Evolutionary conservation across 495 filamentous ascomycete species (phyloP).

Genomic region (Echria macrotheca): DNA sequence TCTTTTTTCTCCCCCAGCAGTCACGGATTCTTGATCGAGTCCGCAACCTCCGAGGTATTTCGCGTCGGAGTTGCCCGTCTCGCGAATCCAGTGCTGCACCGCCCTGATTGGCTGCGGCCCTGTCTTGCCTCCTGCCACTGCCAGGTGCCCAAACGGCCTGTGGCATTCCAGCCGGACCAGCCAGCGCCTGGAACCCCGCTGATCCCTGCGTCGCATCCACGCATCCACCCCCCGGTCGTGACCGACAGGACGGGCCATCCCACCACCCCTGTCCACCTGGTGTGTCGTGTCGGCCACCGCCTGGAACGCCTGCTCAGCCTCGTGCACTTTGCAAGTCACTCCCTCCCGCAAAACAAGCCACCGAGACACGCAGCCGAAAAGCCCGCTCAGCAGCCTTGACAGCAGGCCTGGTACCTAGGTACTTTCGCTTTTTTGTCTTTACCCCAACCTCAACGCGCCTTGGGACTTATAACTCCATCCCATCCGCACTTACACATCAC

Average conservation of each 20-base stretch:
- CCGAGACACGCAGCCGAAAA: slow-evolving; percentile 29
- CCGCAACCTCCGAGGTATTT: slow-evolving; percentile 16
- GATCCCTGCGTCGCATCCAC: slow-evolving; percentile 16
- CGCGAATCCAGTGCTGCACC: slow-evolving; percentile 3
- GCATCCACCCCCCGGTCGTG: slow-evolving; percentile 15
- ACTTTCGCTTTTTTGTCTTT: not conserved
- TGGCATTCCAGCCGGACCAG: slow-evolving; percentile 23
- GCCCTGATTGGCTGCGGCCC: slow-evolving; percentile 8
- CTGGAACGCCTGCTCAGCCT: slow-evolving; percentile 33
- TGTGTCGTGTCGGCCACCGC: slow-evolving; percentile 19
- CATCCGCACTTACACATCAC: slow-evolving; percentile 6
- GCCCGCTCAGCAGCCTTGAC: slow-evolving; percentile 18
- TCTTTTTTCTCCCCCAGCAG: not conserved
- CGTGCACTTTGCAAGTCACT: slow-evolving; percentile 33
- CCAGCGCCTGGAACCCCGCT: slow-evolving; percentile 24
- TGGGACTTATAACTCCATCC: not conserved
- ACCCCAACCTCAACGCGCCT: not conserved
- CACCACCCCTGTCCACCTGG: slow-evolving; percentile 29
- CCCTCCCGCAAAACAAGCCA: slow-evolving; percentile 24
- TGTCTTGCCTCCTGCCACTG: slow-evolving; percentile 19
- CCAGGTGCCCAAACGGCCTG: slow-evolving; percentile 11
- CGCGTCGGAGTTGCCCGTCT: slow-evolving; percentile 24
- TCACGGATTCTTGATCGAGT: not conserved
- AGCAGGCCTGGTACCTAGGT: slow-evolving; percentile 12
- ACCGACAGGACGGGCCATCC: slow-evolving; percentile 26